These are phyloP conservation scores for Cadophora sp. DNA, from an alignment of 2,329 filamentous ascomycete genomes.

Conservation along the genomic window DNA sequence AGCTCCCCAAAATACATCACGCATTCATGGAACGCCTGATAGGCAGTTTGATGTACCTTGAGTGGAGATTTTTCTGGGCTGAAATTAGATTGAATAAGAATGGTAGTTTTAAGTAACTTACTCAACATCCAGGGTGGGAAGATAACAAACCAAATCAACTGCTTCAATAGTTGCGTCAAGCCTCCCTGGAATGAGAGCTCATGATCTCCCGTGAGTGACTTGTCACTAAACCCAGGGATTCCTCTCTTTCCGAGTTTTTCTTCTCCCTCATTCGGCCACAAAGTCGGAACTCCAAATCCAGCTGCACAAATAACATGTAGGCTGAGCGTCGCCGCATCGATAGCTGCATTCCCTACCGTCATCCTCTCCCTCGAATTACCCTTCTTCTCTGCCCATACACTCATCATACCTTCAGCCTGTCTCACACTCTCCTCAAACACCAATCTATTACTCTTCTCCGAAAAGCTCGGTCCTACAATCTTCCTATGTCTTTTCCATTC, in stretches of 20 bases:
- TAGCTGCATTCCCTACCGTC: constrained; percentile 49
- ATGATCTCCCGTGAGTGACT: constrained; percentile 43
- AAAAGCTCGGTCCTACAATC: constrained; percentile 44
- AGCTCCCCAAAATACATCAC: constrained; percentile 58
- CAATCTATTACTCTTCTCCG: constrained; percentile 54
- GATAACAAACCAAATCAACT: constrained; percentile 55
- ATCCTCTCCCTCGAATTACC: constrained; percentile 27
- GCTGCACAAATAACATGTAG: constrained; percentile 61
- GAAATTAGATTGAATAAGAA: background rate
- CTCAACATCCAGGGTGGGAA: constrained; percentile 52
- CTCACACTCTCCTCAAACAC: constrained; percentile 54
- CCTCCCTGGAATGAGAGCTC: constrained; percentile 57
- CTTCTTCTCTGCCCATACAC: constrained; percentile 41
- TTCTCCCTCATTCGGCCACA: constrained; percentile 51
- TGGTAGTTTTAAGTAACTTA: constrained; percentile 38
- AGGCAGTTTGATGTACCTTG: constrained; percentile 49
- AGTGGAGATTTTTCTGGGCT: constrained; percentile 44
- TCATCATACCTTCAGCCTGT: constrained; percentile 52
- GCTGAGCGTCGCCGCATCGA: constrained; percentile 56
- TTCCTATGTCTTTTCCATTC: constrained; percentile 45
- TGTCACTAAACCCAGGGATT: constrained; percentile 32
- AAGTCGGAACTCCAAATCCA: constrained; percentile 52
- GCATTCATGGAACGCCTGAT: constrained; percentile 53
- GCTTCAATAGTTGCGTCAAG: constrained; percentile 53
- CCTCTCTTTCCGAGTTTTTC: constrained; percentile 26